Evolutionary conservation across 306 rosid genomes (phyloP).

Genomic region (Astragalus membranaceus): DNA sequence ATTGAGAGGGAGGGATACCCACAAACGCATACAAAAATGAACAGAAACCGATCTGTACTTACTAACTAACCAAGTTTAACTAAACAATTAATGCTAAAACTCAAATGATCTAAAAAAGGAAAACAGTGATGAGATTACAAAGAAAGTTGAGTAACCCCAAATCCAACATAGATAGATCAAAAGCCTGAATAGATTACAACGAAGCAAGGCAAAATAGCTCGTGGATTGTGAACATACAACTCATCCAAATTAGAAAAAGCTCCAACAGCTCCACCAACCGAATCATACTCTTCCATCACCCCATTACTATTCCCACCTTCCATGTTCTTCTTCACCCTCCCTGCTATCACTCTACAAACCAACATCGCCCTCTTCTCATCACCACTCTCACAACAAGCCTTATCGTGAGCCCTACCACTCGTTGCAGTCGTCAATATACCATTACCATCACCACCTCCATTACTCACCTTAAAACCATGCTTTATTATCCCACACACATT

Average conservation of each 20-base stretch:
- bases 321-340: constrained; percentile 81
- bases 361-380: constrained; percentile 74
- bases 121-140: neutral
- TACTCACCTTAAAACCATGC: constrained; percentile 53
- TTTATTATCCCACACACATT: constrained; percentile 64
- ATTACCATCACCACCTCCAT: constrained; percentile 32
- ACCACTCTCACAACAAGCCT: constrained; percentile 24
- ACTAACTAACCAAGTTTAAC: neutral
- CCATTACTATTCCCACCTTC: constrained; percentile 29
- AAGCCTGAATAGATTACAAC: constrained; percentile 83
- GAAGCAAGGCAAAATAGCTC: constrained; percentile 95
- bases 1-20: constrained; percentile 13
- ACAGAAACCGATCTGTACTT: neutral
- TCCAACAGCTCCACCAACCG: constrained; percentile 60
- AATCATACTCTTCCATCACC: constrained; percentile 65
- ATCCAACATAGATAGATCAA: constrained; percentile 25
- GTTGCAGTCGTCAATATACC: constrained; percentile 87
- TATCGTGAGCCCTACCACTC: constrained; percentile 88
- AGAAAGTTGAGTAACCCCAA: neutral
- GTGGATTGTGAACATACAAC: constrained; percentile 65
- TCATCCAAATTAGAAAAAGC: constrained; percentile 87
- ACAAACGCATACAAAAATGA: constrained; percentile 17
- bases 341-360: constrained; percentile 96
- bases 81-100: neutral
- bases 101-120: neutral